These are phyloP conservation scores for Penicillium bialowiezense DNA, from an alignment of 495 filamentous ascomycete genomes.

Conservation along the genomic window DNA sequence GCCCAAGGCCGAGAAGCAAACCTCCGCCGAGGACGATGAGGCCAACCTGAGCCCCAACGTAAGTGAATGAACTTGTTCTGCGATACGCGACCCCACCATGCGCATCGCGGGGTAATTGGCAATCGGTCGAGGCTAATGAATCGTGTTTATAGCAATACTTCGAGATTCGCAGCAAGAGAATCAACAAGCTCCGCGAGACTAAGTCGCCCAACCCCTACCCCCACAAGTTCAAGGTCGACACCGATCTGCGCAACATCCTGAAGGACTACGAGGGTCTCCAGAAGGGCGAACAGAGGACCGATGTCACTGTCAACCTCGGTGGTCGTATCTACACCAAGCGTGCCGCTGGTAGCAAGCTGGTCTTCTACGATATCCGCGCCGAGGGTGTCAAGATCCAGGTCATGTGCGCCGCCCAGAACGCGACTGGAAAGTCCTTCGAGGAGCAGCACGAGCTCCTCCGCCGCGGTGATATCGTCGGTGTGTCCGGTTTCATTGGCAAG, in stretches of 20 bases:
- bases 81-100: background rate
- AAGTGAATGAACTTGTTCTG: constrained; percentile 24
- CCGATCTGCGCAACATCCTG: constrained; percentile 73
- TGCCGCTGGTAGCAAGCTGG: constrained; percentile 74
- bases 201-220: constrained; percentile 88
- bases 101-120: background rate
- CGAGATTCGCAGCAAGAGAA: constrained; percentile 81
- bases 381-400: constrained; percentile 86
- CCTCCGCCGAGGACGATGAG: constrained; percentile 65
- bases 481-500: constrained; percentile 84
- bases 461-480: constrained; percentile 86
- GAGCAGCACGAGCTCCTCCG: constrained; percentile 87
- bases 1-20: constrained; percentile 65
- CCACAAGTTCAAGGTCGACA: constrained; percentile 91
- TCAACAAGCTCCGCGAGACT: constrained; percentile 81
- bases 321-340: constrained; percentile 90
- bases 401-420: constrained; percentile 81
- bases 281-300: constrained; percentile 78
- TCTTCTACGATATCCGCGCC: constrained; percentile 89
- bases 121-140: constrained; percentile 12
- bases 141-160: constrained; percentile 76
- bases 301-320: constrained; percentile 68
- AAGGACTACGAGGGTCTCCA: constrained; percentile 70
- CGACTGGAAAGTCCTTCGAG: constrained; percentile 62
- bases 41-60: constrained; percentile 88